Percentiles rank a stretch among this genome's conserved stretches.
phyloP scores from a whole-genome alignment of 768 basidiomycete species.

The Xerocomellus intermedius region DNA sequence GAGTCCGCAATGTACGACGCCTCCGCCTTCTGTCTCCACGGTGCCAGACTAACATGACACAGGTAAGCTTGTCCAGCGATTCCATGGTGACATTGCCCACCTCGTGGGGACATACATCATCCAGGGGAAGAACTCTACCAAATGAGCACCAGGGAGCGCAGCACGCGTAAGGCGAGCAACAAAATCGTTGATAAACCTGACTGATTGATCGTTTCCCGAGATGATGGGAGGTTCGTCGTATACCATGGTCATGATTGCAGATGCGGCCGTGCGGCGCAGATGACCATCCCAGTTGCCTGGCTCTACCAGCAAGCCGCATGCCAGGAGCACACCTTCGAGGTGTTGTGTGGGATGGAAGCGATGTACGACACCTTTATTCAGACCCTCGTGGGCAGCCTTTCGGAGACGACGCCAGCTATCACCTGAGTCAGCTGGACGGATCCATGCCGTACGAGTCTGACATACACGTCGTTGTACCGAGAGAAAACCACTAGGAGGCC shows the following conservation, averaged over 20 bases:
- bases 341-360: constrained; percentile 5
- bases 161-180: constrained; percentile 32
- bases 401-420: constrained; percentile 10
- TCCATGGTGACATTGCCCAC: neutral
- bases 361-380: constrained; percentile 2
- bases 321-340: constrained; percentile 4
- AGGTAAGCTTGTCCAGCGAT: neutral
- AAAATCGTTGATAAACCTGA: constrained; percentile 18
- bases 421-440: neutral
- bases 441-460: neutral
- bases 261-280: constrained; percentile 29
- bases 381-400: constrained; percentile 5
- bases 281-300: constrained; percentile 33
- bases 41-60: neutral
- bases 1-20: neutral
- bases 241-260: constrained; percentile 25
- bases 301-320: constrained; percentile 25
- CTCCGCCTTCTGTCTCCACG: constrained; percentile 4
- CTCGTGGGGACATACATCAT: constrained; percentile 32
- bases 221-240: constrained; percentile 21
- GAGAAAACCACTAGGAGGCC: constrained; percentile 28
- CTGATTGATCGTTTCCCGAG: constrained; percentile 2
- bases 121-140: constrained; percentile 38
- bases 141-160: constrained; percentile 35
- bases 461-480: constrained; percentile 8